Evolutionary conservation across 1,139 yeast species (phyloP).

Genomic region (Pichia kudriavzevii): DNA sequence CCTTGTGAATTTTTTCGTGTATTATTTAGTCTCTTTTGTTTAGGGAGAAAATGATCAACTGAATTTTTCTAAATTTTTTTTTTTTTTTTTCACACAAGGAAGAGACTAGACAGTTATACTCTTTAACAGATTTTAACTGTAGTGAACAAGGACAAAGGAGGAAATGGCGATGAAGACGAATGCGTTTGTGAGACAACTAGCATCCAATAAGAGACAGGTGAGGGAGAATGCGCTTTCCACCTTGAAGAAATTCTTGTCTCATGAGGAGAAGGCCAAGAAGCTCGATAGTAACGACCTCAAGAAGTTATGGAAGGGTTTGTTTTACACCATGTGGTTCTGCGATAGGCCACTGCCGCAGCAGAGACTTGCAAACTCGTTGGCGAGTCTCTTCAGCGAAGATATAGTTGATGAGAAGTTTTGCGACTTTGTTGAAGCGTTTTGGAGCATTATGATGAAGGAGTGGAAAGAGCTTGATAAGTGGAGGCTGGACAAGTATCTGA

Average conservation of each 20-base stretch:
- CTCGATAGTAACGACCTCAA: conserved; percentile 45
- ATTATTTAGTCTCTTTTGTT: no score
- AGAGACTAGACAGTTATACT: background rate
- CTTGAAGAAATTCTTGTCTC: conserved; percentile 49
- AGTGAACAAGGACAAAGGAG: background rate
- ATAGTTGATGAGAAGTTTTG: conserved; percentile 37
- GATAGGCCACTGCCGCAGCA: conserved; percentile 93
- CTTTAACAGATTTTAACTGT: background rate
- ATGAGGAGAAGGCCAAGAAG: conserved; percentile 19
- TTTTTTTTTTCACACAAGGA: no score
- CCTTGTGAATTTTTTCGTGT: no score
- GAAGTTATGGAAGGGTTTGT: conserved; percentile 91
- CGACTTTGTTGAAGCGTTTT: conserved; percentile 66
- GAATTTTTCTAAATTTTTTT: conserved; percentile 2
- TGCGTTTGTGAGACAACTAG: conserved; percentile 69
- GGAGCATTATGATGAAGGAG: conserved; percentile 72
- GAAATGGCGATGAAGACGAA: conserved; percentile 24
- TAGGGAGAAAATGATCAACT: no score
- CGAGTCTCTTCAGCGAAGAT: conserved; percentile 45
- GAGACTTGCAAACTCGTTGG: conserved; percentile 66
- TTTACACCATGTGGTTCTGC: conserved; percentile 92
- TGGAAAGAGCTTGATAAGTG: conserved; percentile 82
- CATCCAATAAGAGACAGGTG: conserved; percentile 69
- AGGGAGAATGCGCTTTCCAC: conserved; percentile 74
- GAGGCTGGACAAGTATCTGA: conserved; percentile 80